Evolutionary conservation across 805 yeast genomes (phyloP).

Genomic region (Pichia nanzhaoensis): DNA sequence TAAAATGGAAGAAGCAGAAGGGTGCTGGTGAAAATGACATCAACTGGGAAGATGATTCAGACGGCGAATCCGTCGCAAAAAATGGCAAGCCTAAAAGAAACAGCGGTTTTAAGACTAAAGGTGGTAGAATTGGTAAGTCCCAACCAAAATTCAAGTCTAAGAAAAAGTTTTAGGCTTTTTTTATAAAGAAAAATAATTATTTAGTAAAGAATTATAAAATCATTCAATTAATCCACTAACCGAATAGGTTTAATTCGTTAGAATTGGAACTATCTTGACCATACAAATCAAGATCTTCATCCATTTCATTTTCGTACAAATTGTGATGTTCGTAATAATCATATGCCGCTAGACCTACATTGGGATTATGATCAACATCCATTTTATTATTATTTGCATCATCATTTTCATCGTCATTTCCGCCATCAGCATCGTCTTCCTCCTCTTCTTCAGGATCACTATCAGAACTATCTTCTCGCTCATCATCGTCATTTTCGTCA

Average conservation of each 20-base stretch:
- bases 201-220: neutral
- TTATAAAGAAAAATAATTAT: neutral
- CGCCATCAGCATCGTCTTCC: neutral
- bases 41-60: constrained; percentile 33
- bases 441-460: neutral
- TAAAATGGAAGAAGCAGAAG: constrained; percentile 62
- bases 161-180: constrained; percentile 42
- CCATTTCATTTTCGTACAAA: constrained; percentile 9
- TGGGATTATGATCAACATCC: neutral
- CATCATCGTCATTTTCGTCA: constrained; percentile 7
- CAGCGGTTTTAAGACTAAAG: constrained; percentile 10
- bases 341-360: constrained; percentile 10
- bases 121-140: constrained; percentile 25
- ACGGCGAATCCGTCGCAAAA: constrained; percentile 10
- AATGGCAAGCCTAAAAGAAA: constrained; percentile 4
- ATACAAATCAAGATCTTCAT: constrained; percentile 15
- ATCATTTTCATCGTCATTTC: neutral
- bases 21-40: constrained; percentile 41
- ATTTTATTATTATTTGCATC: neutral
- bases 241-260: constrained; percentile 17
- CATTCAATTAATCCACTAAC: neutral
- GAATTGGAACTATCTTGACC: constrained; percentile 10
- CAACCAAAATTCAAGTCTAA: constrained; percentile 50
- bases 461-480: neutral
- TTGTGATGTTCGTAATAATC: constrained; percentile 24